Evolutionary conservation across 2,329 filamentous ascomycete genomes (phyloP).

Genomic region (Didymella pomorum): DNA sequence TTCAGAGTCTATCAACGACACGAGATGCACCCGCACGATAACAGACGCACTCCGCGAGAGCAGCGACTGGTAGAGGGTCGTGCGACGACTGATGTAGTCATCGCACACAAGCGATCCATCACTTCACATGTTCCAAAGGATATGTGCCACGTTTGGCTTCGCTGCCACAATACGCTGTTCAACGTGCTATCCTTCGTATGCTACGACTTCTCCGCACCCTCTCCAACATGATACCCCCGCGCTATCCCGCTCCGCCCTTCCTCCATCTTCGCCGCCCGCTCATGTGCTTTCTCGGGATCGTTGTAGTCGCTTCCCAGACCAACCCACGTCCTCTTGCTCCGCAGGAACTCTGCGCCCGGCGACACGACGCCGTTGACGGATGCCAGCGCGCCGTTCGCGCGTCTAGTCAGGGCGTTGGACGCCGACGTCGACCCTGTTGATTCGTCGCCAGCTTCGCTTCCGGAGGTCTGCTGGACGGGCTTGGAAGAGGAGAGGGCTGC

Average conservation of each 20-base stretch:
- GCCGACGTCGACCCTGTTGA: slow-evolving; percentile 21
- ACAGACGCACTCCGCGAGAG: too few species aligned
- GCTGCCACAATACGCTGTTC: too few species aligned
- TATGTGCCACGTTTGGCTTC: too few species aligned
- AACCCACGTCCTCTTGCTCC: slow-evolving; percentile 85
- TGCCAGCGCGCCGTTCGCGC: slow-evolving; percentile 74
- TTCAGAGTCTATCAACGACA: too few species aligned
- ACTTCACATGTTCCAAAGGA: too few species aligned
- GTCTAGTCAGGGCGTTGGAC: slow-evolving; percentile 67
- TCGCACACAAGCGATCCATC: too few species aligned
- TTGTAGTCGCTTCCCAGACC: slow-evolving; percentile 88
- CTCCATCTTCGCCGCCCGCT: slow-evolving; percentile 74
- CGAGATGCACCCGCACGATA: too few species aligned
- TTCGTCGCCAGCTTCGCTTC: neutral
- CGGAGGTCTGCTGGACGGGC: slow-evolving; percentile 25
- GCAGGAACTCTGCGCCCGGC: slow-evolving; percentile 87
- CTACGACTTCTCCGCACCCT: slow-evolving; percentile 34
- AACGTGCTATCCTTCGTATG: too few species aligned
- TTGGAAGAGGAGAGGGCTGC: slow-evolving; percentile 26
- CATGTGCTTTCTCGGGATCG: slow-evolving; percentile 59
- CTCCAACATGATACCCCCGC: slow-evolving; percentile 82
- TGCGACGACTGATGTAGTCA: too few species aligned
- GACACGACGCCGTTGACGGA: slow-evolving; percentile 87
- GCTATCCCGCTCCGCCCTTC: slow-evolving; percentile 89
- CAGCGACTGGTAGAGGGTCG: too few species aligned